These are phyloP conservation scores for Lasiosphaeria miniovina DNA, from an alignment of 495 filamentous ascomycete genomes.

Conservation along the genomic window DNA sequence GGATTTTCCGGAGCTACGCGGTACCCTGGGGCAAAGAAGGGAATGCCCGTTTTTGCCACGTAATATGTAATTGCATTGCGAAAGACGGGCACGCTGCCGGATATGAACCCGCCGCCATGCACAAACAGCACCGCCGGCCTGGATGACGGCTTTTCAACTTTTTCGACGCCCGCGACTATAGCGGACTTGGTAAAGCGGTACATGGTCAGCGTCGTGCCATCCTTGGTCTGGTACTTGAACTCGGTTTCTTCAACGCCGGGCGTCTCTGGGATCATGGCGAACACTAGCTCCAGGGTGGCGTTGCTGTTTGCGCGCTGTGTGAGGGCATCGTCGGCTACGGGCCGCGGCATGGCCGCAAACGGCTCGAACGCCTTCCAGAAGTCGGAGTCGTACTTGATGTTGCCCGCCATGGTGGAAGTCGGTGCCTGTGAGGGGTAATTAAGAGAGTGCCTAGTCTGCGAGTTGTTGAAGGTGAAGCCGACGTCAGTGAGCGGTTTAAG, in stretches of 20 bases:
- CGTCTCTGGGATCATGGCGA: background rate
- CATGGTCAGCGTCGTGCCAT: constrained; percentile 24
- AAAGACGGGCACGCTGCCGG: constrained; percentile 26
- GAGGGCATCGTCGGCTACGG: constrained; percentile 1
- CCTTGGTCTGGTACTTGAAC: constrained; percentile 5
- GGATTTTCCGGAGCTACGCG: constrained; percentile 42
- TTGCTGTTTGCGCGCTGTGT: background rate
- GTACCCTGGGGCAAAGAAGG: constrained; percentile 38
- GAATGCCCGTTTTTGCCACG: constrained; percentile 18
- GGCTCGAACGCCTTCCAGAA: background rate
- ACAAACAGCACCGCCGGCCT: constrained; percentile 33
- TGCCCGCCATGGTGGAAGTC: background rate
- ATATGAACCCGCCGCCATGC: constrained; percentile 41
- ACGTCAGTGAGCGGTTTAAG: too few relatives aligned
- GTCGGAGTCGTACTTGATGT: constrained; percentile 14
- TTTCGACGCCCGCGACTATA: background rate
- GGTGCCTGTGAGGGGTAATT: background rate
- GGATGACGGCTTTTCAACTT: background rate
- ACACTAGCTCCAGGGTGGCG: background rate
- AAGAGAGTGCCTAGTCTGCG: too few relatives aligned
- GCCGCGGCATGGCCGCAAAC: background rate
- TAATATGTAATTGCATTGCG: constrained; percentile 19
- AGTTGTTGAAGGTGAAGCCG: too few relatives aligned
- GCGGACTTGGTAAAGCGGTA: constrained; percentile 14
- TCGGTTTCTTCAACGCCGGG: constrained; percentile 3